Base-by-base conservation (phyloP, 2,329 filamentous ascomycete species). In the Zymoseptoria pseudotritici region DNA sequence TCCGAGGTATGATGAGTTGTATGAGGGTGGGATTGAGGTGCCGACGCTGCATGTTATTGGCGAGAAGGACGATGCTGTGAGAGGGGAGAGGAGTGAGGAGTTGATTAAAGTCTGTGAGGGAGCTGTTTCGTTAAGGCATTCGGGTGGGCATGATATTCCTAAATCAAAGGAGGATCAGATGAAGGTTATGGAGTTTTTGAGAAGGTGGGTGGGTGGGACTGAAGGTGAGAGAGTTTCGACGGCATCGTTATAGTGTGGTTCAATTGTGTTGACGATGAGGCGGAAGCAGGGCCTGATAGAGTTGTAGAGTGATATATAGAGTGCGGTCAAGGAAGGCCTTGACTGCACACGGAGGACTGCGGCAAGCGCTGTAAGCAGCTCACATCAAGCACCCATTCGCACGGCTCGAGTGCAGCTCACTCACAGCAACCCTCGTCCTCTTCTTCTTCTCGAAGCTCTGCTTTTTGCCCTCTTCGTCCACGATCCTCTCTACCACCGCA, bases 301-400 rank as follows among this genome's bases (percentile, higher is more conserved):
- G 17, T n/a, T 17, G 13, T 46, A 46, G 17, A 46, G 36, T 2
- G 36, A 46, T 46, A 46, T 6, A 17, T 5, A 46, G 36, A 46
- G 36, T 6, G 13, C 36, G 4, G 36, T 46, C 13, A 46, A 13
- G 17, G 36, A 11, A 46, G 36, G 36, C 17, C 36, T 17, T 17
- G 36, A 46, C 36, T 63, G 31, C 26, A 52, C 17, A 46, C 13
- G 6, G 13, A 19, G 8, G 20, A 24, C 11, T 13, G 31, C 46
- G 11, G n/a, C 29, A 11, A 42, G 46, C 11, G 36, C 13, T n/a
- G 36, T n/a, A 17, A n/a, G 5, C 36, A 46, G 13, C n/a, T 20
- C 21, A 90, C 86, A 90, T 89, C 69, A 89, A 74, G 70, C 87
- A 90, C 0, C 86, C 87, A 63, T 87, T 82, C 72, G 86, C 85